Conservation (phyloP, 2,329 filamentous ascomycete genomes). For the Phialophora verrucosa region DNA sequence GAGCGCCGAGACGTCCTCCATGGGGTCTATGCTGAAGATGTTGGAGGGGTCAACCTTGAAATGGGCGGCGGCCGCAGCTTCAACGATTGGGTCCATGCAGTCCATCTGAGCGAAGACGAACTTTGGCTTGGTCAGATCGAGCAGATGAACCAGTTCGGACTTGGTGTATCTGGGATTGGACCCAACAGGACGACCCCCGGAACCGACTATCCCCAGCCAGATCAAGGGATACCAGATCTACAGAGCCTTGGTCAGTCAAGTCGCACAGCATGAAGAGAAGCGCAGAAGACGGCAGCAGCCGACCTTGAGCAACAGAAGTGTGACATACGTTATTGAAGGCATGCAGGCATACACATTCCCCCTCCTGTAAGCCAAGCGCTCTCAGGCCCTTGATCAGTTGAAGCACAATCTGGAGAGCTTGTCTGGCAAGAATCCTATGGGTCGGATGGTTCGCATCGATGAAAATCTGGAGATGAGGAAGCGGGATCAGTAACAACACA, state of each 20-base stretch:
- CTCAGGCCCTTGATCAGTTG: slow-evolving; percentile 51
- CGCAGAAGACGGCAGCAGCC: slow-evolving; percentile 24
- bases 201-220: slow-evolving; percentile 52
- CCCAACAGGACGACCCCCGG: slow-evolving; percentile 58
- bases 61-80: slow-evolving; percentile 44
- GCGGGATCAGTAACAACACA: slow-evolving; percentile 10
- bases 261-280: slow-evolving; percentile 32
- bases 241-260: slow-evolving; percentile 23
- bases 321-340: slow-evolving; percentile 50
- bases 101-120: slow-evolving; percentile 53
- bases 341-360: slow-evolving; percentile 53
- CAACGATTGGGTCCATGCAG: slow-evolving; percentile 46
- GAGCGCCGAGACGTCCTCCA: neutral
- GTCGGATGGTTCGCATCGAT: slow-evolving; percentile 51
- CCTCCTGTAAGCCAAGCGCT: slow-evolving; percentile 46
- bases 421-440: slow-evolving; percentile 45
- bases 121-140: slow-evolving; percentile 52
- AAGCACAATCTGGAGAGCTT: slow-evolving; percentile 46
- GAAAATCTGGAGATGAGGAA: slow-evolving; percentile 43
- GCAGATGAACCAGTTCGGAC: slow-evolving; percentile 55
- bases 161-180: slow-evolving; percentile 57
- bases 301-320: slow-evolving; percentile 39
- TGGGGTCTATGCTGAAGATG: slow-evolving; percentile 42
- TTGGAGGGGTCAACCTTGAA: slow-evolving; percentile 39
- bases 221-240: slow-evolving; percentile 50